These are phyloP conservation scores for Nothomitra cinnamomea DNA, from an alignment of 2,329 filamentous ascomycete species.

Conservation along the genomic window DNA sequence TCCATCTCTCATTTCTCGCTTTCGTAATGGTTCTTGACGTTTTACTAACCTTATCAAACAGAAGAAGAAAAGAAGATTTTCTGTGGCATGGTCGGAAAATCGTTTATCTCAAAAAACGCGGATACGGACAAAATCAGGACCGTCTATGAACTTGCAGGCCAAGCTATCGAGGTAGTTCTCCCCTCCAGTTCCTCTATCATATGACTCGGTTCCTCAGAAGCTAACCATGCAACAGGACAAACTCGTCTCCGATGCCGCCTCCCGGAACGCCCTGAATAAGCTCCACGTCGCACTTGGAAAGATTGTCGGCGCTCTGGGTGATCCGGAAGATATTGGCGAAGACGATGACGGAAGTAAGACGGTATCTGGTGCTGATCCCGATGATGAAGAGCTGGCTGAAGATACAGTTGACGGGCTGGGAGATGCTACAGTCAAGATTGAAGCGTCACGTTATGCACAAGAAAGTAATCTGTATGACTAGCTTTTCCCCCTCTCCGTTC, in stretches of 20 bases:
- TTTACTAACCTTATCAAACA: slow-evolving; percentile 22
- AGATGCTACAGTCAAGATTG: background rate
- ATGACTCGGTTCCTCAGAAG: background rate
- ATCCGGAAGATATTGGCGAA: slow-evolving; percentile 17
- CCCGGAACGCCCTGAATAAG: slow-evolving; percentile 37
- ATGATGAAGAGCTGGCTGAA: slow-evolving; percentile 3
- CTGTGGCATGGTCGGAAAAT: slow-evolving; percentile 61
- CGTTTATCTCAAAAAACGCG: slow-evolving; percentile 57
- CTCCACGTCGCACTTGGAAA: slow-evolving; percentile 33
- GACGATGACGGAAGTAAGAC: slow-evolving; percentile 12
- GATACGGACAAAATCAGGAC: slow-evolving; percentile 39
- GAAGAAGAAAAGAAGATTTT: slow-evolving; percentile 78
- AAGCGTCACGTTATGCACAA: no score
- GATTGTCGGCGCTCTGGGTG: slow-evolving; percentile 26
- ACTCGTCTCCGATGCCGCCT: slow-evolving; percentile 32
- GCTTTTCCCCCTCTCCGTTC: no score
- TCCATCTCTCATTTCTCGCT: slow-evolving; percentile 19
- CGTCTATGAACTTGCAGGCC: slow-evolving; percentile 39
- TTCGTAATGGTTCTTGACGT: slow-evolving; percentile 5
- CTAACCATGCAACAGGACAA: slow-evolving; percentile 24
- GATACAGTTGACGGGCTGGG: background rate
- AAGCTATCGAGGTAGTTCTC: slow-evolving; percentile 42
- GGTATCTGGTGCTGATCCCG: background rate
- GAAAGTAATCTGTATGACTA: no score
- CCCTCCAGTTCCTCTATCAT: slow-evolving; percentile 16